These are phyloP conservation scores for Flagelloscypha sp. DNA, from an alignment of 768 basidiomycete genomes.

Conservation along the genomic window DNA sequence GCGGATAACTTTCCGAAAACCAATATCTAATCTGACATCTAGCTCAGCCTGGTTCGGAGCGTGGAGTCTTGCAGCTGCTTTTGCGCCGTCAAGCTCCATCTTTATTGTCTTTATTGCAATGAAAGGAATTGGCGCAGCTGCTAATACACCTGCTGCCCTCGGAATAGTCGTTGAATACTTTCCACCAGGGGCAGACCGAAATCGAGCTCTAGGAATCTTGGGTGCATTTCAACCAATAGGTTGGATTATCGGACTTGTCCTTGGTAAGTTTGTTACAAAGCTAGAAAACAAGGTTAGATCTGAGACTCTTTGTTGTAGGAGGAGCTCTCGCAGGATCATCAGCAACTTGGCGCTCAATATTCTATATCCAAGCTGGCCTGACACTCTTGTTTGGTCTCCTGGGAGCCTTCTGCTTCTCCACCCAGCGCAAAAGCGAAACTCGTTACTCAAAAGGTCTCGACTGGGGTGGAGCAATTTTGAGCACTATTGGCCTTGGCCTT, in stretches of 20 bases:
- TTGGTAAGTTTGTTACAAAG: constrained; percentile 11
- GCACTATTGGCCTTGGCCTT: constrained; percentile 18
- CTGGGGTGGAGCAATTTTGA: constrained; percentile 21
- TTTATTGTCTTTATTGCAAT: constrained; percentile 20
- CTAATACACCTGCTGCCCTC: constrained; percentile 20
- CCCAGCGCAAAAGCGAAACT: constrained; percentile 3
- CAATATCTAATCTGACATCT: background rate
- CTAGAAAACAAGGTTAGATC: too few relatives aligned
- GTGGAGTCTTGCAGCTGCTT: constrained; percentile 21
- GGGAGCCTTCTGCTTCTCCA: constrained; percentile 13
- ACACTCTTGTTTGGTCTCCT: constrained; percentile 11
- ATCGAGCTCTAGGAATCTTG: constrained; percentile 19
- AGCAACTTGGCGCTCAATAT: constrained; percentile 19
- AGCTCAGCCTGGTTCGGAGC: too few relatives aligned
- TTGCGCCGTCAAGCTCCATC: constrained; percentile 15
- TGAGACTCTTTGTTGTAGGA: too few relatives aligned
- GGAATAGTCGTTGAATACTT: constrained; percentile 17
- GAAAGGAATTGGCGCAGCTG: constrained; percentile 20
- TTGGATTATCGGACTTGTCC: constrained; percentile 21
- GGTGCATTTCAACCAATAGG: constrained; percentile 22
- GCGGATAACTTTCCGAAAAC: background rate
- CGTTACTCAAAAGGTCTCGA: constrained; percentile 21
- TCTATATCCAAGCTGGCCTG: constrained; percentile 19
- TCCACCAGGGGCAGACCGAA: constrained; percentile 15
- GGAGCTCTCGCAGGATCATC: constrained; percentile 16